phyloP scores from a whole-genome alignment of 768 basidiomycete species.

The Boletus vinaceobasis region DNA sequence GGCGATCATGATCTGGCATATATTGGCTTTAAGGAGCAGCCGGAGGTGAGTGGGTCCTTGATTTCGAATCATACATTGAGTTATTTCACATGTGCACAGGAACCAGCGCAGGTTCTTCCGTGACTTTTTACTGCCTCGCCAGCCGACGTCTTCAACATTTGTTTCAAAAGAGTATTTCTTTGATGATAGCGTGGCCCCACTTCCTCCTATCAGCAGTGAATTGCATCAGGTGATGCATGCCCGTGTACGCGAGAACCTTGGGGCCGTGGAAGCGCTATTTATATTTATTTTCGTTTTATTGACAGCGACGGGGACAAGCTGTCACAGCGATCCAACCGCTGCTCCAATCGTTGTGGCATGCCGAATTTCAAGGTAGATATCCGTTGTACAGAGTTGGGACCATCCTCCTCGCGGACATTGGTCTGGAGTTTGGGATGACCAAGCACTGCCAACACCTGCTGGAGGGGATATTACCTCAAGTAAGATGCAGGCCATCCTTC shows the following conservation, averaged over 20 bases:
- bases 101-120: constrained; percentile 63
- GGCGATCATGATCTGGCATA: constrained; percentile 77
- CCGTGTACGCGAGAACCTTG: constrained; percentile 32
- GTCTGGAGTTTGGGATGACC: constrained; percentile 74
- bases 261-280: constrained; percentile 7
- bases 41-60: constrained; percentile 51
- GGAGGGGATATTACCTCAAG: constrained; percentile 83
- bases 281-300: constrained; percentile 4
- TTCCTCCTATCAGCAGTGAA: constrained; percentile 40
- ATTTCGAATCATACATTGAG: not conserved
- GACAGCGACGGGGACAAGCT: constrained; percentile 62
- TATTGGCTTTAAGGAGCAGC: constrained; percentile 62
- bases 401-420: constrained; percentile 73
- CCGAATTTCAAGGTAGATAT: constrained; percentile 73
- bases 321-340: constrained; percentile 61
- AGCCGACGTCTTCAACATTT: constrained; percentile 50
- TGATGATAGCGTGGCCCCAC: constrained; percentile 31
- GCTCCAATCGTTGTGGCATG: constrained; percentile 71
- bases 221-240: constrained; percentile 42
- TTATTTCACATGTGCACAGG: constrained; percentile 30
- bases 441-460: constrained; percentile 60
- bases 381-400: constrained; percentile 65
- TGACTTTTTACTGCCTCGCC: constrained; percentile 61
- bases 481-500: constrained; percentile 26
- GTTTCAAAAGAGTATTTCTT: constrained; percentile 57